Base-by-base conservation (phyloP, 257 asterid species). In the Echites panduratus region DNA sequence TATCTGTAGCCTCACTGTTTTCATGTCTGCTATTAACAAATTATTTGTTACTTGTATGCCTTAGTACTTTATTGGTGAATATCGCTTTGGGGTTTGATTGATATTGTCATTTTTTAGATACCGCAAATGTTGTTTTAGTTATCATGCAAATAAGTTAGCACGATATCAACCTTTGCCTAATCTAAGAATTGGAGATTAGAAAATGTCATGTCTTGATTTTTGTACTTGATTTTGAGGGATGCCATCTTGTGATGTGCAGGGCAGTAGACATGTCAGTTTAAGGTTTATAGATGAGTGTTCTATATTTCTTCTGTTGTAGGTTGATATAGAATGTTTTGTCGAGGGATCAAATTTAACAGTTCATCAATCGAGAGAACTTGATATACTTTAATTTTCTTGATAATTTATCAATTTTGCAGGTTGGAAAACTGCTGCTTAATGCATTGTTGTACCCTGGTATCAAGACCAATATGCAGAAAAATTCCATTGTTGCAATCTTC, bases 381-480 rank as follows among this genome's bases (percentile, higher is more conserved):
- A 16, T 27, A 27, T 59, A 61, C 45, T 32, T 27, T 29, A 6
- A 24, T 14, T 24, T 35, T 32, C 12, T 26, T 67, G 4, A 50
- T 22, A 53, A 66, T 13, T 27, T 44, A 44, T 64, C 35, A 2
- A 35, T 4, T 68, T 74, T 79, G 78, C 91, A 92, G 98, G 98
- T 92, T 52, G 99, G 99, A 6, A 90, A 81, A 63, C 73, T 95
- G 71, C 73, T 87, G 78, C 95, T 95, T 64, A 92, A 95, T 83
- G 99, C 99, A 59, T 81, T 85, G 73, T 41, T 95, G 76, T 95
- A 95, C 82, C 84, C 89, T 4, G 96, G 97, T 81, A 92, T 95
- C 85, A 92, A 90, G 82, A 92, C 98, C 69, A 90, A 58, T 78
- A 29, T 76, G 86, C 99, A 92, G 82, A 95, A 87, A 86, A 92